Conservation (phyloP, 139 green algal genomes). For the Coelastrella sp. region DNA sequence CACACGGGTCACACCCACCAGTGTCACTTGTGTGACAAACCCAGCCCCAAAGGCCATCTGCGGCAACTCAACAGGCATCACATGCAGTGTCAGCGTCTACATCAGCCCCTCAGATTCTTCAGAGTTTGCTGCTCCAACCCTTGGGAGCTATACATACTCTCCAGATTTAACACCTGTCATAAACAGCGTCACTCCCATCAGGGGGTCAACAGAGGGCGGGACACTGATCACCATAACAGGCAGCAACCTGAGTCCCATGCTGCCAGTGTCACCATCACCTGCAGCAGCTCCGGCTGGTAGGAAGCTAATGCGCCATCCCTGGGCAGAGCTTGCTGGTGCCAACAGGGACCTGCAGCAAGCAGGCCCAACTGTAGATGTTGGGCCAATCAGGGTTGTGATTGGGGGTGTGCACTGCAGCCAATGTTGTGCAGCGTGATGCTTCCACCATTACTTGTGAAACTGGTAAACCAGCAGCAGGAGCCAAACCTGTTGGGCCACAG, state of each 20-base stretch:
- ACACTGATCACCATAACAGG: conserved; percentile 62
- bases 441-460: conserved; percentile 49
- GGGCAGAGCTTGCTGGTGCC: background rate
- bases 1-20: background rate
- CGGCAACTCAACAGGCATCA: background rate
- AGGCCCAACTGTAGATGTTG: background rate
- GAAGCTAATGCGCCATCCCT: background rate
- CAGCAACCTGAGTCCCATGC: conserved; percentile 1
- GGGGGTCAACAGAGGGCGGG: conserved; percentile 67
- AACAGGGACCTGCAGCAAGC: background rate
- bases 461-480: background rate
- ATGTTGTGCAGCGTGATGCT: background rate
- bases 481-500: conserved; percentile 23
- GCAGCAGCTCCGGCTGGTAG: background rate
- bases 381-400: conserved; percentile 5
- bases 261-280: background rate
- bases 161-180: conserved; percentile 58
- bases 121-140: background rate
- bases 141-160: conserved; percentile 40
- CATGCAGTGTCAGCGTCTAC: background rate
- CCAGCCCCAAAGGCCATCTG: background rate
- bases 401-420: conserved; percentile 35
- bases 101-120: background rate
- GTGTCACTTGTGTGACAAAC: background rate
- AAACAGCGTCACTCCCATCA: conserved; percentile 39